phyloP scores from a whole-genome alignment of 768 basidiomycete genomes.

The Naematelia aurantialba region DNA sequence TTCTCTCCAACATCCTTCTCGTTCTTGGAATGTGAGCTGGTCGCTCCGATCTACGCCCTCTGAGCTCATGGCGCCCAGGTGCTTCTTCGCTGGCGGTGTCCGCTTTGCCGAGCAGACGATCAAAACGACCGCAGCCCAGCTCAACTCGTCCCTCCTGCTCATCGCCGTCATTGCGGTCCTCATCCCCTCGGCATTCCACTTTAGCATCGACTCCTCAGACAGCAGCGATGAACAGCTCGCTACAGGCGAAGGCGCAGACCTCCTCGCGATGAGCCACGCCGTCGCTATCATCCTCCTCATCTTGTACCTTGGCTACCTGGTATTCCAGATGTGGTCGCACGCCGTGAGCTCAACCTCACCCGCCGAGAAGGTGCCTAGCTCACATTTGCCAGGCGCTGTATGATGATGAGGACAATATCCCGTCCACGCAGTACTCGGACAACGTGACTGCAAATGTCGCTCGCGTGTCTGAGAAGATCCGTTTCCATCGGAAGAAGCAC shows the following conservation, averaged over 20 bases:
- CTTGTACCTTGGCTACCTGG: conserved; percentile 54
- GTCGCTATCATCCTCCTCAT: conserved; percentile 56
- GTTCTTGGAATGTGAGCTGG: conserved; percentile 49
- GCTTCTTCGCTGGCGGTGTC: conserved; percentile 52
- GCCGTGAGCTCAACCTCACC: conserved; percentile 43
- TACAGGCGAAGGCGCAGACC: conserved; percentile 51
- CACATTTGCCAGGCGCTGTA: conserved; percentile 21
- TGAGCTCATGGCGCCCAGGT: conserved; percentile 15
- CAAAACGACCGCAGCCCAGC: conserved; percentile 56
- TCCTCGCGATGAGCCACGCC: conserved; percentile 56
- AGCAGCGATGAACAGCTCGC: conserved; percentile 47
- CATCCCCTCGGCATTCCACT: conserved; percentile 51
- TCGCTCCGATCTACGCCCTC: not conserved
- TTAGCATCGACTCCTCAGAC: conserved; percentile 23
- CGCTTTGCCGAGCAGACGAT: conserved; percentile 58
- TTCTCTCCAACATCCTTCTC: conserved; percentile 54
- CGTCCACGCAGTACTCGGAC: conserved; percentile 37
- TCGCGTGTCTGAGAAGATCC: conserved; percentile 11
- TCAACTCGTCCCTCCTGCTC: conserved; percentile 50
- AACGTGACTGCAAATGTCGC: conserved; percentile 21
- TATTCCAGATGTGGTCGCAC: conserved; percentile 61
- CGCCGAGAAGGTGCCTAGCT: not conserved
- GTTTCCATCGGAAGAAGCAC: conserved; percentile 31
- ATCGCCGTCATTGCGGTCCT: conserved; percentile 51
- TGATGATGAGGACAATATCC: conserved; percentile 34